These are phyloP conservation scores for Bruguiera parviflora DNA, from an alignment of 345 rosid species.

Conservation along the genomic window DNA sequence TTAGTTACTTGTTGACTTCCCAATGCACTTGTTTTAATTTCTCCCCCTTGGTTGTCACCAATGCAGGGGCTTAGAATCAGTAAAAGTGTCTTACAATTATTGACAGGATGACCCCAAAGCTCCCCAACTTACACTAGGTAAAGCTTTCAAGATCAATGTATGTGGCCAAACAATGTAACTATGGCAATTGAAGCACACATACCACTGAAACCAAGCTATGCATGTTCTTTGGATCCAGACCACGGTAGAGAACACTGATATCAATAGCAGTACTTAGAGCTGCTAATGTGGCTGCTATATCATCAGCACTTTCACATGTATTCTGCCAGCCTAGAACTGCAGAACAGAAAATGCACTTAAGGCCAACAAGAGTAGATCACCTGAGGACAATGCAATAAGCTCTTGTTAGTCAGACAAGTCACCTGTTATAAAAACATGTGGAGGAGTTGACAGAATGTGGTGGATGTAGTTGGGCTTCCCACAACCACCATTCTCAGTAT, in stretches of 20 bases:
- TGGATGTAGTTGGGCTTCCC: conserved; percentile 78
- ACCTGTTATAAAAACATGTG: conserved; percentile 90
- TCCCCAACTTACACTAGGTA: too few species aligned
- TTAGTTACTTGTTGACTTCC: too few species aligned
- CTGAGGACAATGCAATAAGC: conserved; percentile 9
- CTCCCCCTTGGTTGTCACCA: too few species aligned
- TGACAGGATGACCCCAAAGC: too few species aligned
- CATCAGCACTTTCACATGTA: conserved; percentile 75
- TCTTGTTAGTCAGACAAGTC: conserved; percentile 7
- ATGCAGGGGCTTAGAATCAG: too few species aligned
- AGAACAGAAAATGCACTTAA: conserved; percentile 15
- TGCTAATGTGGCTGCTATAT: conserved; percentile 78
- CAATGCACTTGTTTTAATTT: too few species aligned
- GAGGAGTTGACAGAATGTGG: conserved; percentile 68
- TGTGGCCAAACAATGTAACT: background rate
- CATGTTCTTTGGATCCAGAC: conserved; percentile 57
- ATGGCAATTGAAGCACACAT: conserved; percentile 15
- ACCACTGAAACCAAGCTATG: conserved; percentile 90
- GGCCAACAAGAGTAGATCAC: conserved; percentile 5
- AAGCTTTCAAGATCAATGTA: too few species aligned
- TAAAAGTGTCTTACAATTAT: too few species aligned
- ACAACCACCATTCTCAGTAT: conserved; percentile 80
- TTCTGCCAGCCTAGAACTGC: conserved; percentile 97
- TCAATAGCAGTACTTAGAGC: conserved; percentile 78
- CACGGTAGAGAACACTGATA: conserved; percentile 72